These are phyloP conservation scores for Fusarium multiceps DNA, from an alignment of 2,329 filamentous ascomycete species.

Conservation along the genomic window DNA sequence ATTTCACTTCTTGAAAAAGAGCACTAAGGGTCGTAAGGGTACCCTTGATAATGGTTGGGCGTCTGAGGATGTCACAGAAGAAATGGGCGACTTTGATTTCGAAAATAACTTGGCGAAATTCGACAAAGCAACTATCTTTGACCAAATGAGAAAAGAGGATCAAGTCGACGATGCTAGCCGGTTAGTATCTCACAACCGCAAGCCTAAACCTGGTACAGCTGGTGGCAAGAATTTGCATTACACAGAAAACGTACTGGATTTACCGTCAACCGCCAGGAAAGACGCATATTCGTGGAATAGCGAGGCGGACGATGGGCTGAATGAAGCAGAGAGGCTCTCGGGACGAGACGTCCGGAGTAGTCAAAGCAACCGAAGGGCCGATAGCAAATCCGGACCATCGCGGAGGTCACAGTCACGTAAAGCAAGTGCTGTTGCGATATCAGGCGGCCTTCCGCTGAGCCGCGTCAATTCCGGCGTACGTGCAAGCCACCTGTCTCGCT, in stretches of 20 bases:
- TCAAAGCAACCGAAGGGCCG: constrained; percentile 62
- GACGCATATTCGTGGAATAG: constrained; percentile 76
- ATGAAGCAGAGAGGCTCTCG: constrained; percentile 59
- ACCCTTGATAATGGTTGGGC: constrained; percentile 84
- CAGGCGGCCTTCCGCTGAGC: constrained; percentile 56
- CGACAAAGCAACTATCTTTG: constrained; percentile 91
- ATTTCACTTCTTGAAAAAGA: constrained; percentile 70
- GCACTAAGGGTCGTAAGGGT: constrained; percentile 57
- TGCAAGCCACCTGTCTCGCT: constrained; percentile 48
- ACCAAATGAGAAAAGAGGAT: constrained; percentile 90
- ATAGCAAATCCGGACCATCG: constrained; percentile 62
- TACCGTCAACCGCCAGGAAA: constrained; percentile 56
- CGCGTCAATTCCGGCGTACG: constrained; percentile 62
- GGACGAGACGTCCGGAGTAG: constrained; percentile 64
- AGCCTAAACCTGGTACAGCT: constrained; percentile 73
- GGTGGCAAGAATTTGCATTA: constrained; percentile 92
- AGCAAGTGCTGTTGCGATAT: constrained; percentile 56
- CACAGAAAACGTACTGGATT: constrained; percentile 88
- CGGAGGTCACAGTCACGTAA: constrained; percentile 68
- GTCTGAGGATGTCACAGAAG: constrained; percentile 95
- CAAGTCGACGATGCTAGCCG: constrained; percentile 88
- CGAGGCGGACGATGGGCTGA: constrained; percentile 72
- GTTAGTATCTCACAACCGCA: constrained; percentile 89
- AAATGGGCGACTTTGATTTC: constrained; percentile 95
- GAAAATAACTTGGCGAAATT: constrained; percentile 90